Percentiles rank a stretch among this genome's conserved stretches.
phyloP scores from a whole-genome alignment of 495 filamentous ascomycete genomes.

The Apodospora peruviana region DNA sequence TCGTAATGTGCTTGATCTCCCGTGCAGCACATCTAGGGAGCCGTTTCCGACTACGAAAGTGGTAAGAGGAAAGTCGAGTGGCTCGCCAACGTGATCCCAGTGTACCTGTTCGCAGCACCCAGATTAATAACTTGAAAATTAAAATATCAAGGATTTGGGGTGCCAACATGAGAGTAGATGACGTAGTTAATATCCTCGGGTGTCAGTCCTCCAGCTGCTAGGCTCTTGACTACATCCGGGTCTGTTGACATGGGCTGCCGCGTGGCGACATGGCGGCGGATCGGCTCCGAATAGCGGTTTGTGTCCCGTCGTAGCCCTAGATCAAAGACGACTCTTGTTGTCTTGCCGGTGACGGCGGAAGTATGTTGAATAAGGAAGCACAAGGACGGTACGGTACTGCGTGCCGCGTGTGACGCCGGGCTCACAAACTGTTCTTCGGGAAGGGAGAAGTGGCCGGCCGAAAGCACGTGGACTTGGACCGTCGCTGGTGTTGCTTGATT shows the following conservation, averaged over 20 bases:
- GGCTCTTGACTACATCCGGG: conserved; percentile 30
- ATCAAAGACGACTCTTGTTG: conserved; percentile 35
- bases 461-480: conserved; percentile 43
- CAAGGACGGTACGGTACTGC: conserved; percentile 21
- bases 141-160: not conserved
- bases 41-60: conserved; percentile 36
- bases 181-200: conserved; percentile 36
- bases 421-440: conserved; percentile 36
- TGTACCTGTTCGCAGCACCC: conserved; percentile 22
- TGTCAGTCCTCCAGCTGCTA: conserved; percentile 22
- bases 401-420: conserved; percentile 15
- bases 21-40: conserved; percentile 23
- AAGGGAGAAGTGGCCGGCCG: conserved; percentile 32
- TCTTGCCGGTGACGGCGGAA: not conserved
- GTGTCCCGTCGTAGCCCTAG: conserved; percentile 30
- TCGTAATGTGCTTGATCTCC: conserved; percentile 12
- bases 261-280: conserved; percentile 29
- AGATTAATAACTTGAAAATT: not conserved
- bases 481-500: conserved; percentile 20
- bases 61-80: conserved; percentile 28
- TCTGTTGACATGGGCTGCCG: conserved; percentile 27
- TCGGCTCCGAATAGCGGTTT: conserved; percentile 24
- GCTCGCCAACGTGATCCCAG: conserved; percentile 40
- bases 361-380: conserved; percentile 36
- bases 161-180: conserved; percentile 33